Percentiles rank a stretch among this genome's conserved stretches.
Conservation (phyloP, 1,139 yeast genomes). For the Pneumocystis wakefieldiae region DNA sequence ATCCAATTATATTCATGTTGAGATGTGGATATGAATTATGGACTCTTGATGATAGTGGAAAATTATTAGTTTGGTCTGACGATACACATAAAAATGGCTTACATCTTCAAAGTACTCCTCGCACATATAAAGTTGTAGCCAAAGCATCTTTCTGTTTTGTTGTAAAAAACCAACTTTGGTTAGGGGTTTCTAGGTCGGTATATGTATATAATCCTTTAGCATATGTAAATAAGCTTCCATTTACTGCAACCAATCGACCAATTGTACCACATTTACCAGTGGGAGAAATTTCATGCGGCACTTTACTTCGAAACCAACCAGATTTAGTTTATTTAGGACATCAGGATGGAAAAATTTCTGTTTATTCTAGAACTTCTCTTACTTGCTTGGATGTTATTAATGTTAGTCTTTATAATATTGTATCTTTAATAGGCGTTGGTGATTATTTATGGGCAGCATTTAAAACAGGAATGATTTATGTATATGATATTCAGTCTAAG, state of each 20-base stretch:
- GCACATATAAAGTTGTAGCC: conserved; percentile 22
- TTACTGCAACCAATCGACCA: conserved; percentile 21
- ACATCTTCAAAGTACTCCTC: conserved; percentile 19
- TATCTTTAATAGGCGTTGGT: conserved; percentile 24
- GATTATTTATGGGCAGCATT: conserved; percentile 28
- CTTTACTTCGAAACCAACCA: conserved; percentile 18
- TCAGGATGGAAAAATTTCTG: conserved; percentile 29
- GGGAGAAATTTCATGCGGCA: conserved; percentile 25
- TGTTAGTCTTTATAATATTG: conserved; percentile 24
- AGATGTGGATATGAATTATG: conserved; percentile 20
- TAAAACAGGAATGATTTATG: conserved; percentile 26
- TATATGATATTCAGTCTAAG: conserved; percentile 22
- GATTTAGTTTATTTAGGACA: conserved; percentile 29
- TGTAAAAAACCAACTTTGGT: conserved; percentile 24
- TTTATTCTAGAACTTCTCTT: conserved; percentile 20
- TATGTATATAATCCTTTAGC: conserved; percentile 23
- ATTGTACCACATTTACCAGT: conserved; percentile 17
- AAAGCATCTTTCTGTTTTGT: conserved; percentile 21
- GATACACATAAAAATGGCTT: conserved; percentile 6
- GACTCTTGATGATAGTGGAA: conserved; percentile 30
- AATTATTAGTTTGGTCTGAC: conserved; percentile 25
- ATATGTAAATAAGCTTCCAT: conserved; percentile 14
- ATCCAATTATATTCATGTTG: conserved; percentile 21
- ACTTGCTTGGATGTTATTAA: conserved; percentile 23
- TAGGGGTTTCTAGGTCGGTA: conserved; percentile 24